These are phyloP conservation scores for Capsicum chinense DNA, from an alignment of 257 asterid genomes.

Conservation along the genomic window DNA sequence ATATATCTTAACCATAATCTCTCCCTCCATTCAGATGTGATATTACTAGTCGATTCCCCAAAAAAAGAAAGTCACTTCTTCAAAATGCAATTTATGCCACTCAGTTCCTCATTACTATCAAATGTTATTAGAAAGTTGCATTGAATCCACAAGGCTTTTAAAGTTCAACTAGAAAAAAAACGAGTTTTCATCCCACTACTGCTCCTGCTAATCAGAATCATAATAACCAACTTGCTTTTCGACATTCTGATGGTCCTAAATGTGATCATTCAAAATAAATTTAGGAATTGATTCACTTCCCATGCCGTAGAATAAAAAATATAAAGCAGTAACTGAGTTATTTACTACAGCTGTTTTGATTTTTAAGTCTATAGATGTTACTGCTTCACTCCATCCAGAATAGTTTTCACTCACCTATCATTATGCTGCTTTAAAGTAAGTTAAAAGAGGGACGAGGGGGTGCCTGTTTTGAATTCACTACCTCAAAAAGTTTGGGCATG, in stretches of 20 bases:
- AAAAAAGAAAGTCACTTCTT: not conserved
- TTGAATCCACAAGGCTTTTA: not conserved
- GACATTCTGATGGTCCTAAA: not conserved
- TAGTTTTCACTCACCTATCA: not conserved
- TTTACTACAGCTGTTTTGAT: not conserved
- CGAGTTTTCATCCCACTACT: not conserved
- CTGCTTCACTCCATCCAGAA: not conserved
- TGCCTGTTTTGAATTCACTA: not conserved
- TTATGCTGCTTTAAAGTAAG: too few species aligned
- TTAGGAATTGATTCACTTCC: not conserved
- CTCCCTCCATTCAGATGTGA: not conserved
- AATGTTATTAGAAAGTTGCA: not conserved
- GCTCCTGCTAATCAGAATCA: slow-evolving; percentile 4
- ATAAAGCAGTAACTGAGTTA: not conserved
- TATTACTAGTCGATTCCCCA: not conserved
- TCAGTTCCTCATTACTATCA: not conserved
- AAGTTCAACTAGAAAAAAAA: not conserved
- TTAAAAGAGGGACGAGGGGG: not conserved
- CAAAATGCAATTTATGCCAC: slow-evolving; percentile 3
- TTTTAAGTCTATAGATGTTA: not conserved
- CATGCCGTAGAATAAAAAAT: not conserved
- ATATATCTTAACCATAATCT: not conserved
- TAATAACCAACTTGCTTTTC: not conserved
- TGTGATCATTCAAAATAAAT: slow-evolving; percentile 5
- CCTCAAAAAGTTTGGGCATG: not conserved